Conservation (phyloP, 2,329 filamentous ascomycete genomes). For the Pseudogymnoascus sp. region DNA sequence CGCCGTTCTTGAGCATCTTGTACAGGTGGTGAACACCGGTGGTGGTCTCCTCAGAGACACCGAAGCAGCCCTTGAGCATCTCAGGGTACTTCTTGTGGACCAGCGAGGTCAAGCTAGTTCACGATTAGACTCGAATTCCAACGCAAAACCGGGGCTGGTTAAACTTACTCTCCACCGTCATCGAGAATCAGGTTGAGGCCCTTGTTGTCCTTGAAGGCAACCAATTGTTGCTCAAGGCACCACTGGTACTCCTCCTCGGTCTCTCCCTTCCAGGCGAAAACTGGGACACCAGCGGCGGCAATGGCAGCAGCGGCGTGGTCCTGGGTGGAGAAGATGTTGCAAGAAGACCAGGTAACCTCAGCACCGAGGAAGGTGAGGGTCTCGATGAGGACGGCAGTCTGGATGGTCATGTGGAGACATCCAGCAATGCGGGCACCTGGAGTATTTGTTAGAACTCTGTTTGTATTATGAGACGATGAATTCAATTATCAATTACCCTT, state of each 20-base stretch:
- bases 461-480: conserved; percentile 20
- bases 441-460: background rate
- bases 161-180: conserved; percentile 70
- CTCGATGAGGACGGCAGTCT: conserved; percentile 98
- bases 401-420: conserved; percentile 99
- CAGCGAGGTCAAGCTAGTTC: conserved; percentile 64
- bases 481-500: conserved; percentile 45
- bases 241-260: conserved; percentile 99
- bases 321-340: conserved; percentile 99
- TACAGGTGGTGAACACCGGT: conserved; percentile 99
- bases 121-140: background rate
- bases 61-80: conserved; percentile 96
- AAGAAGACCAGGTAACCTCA: conserved; percentile 97
- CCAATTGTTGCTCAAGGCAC: conserved; percentile 98
- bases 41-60: conserved; percentile 98
- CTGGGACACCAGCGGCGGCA: conserved; percentile 84
- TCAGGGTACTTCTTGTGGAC: conserved; percentile 98
- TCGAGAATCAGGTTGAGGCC: conserved; percentile 98
- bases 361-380: conserved; percentile 90
- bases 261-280: conserved; percentile 72
- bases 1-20: conserved; percentile 87
- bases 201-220: conserved; percentile 93
- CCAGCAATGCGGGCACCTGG: conserved; percentile 84
- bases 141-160: background rate
- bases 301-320: conserved; percentile 98